Conservation (phyloP, 176 grass and related monocot species). For the Phoenix dactylifera region DNA sequence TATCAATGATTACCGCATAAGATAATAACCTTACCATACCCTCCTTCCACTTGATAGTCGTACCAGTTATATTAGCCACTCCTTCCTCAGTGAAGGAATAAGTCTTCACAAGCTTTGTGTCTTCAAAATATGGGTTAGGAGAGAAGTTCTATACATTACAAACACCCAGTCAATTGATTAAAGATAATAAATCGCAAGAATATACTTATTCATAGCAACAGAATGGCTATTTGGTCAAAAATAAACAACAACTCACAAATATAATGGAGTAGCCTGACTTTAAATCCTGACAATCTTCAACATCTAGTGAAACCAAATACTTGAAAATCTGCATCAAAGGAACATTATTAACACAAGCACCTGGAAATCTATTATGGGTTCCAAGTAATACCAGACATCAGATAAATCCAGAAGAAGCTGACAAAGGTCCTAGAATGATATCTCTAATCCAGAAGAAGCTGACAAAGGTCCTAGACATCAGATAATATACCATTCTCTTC, state of each 20-base stretch:
- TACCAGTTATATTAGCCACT: constrained; percentile 42
- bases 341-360: neutral
- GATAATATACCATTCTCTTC: too few relatives aligned
- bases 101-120: constrained; percentile 59
- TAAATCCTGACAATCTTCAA: constrained; percentile 77
- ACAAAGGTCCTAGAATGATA: too few relatives aligned
- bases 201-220: neutral
- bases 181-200: constrained; percentile 8
- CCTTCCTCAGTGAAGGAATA: constrained; percentile 60
- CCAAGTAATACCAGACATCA: too few relatives aligned
- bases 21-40: constrained; percentile 47
- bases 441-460: too few relatives aligned
- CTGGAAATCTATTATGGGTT: too few relatives aligned
- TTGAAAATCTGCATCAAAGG: constrained; percentile 64
- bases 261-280: constrained; percentile 80
- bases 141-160: constrained; percentile 54
- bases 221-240: neutral
- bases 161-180: constrained; percentile 19
- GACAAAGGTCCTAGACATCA: too few relatives aligned
- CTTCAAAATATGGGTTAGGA: constrained; percentile 70
- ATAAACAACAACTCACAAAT: constrained; percentile 39
- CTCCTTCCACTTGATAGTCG: constrained; percentile 73
- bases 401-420: too few relatives aligned
- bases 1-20: neutral
- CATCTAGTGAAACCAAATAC: constrained; percentile 58